Base-by-base conservation (phyloP, 1,284 basidiomycete species). In the Puccinia hordei region DNA sequence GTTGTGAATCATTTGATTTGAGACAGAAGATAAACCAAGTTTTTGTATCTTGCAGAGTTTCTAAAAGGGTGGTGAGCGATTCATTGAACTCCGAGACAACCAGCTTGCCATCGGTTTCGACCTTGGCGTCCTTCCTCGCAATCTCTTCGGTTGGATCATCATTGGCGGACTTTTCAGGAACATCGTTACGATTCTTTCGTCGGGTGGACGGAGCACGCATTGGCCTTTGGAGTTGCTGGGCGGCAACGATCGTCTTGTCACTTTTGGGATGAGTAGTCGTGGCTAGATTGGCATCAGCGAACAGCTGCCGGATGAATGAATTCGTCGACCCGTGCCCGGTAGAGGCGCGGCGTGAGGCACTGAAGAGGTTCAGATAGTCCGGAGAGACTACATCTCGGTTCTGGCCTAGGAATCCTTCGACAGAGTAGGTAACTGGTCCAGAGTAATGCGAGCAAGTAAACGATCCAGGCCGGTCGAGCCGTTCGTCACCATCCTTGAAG, bases 391-490 rank as follows among this genome's bases (percentile, higher is more conserved):
- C 90, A 83, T 97, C 94, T 74, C 93, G 88, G 85, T 99, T 98
- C 77, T 91, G 89, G 83, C 94, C 92, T 19, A 98, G 88, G 88
- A 98, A 94, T 68, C 90, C 90, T 83, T 97, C 93, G 10, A 92
- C 89, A 0, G 93, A 93, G 86, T 99, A 99, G 0, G 93, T 93
- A 33, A 98, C 93, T 3, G 93, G 90, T 0, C 94, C 94, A 82
- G 92, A 92, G 86, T 90, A 99, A 85, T 98, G 96, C 85, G 91
- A 93, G 86, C 98, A 89, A 0, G 92, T 95, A 86, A 99, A 99
- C 0, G 93, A 92, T 8, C 94, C 94, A 0, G 90, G 90, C 15
- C 92, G 89, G 84, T 95, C 92, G 69, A 90, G 87, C 33, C 82
- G 78, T 0, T 88, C 87, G 22, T 93, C 91, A 5, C 91, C 87